Conservation (phyloP, 2,329 filamentous ascomycete genomes). For the Colletotrichum horii region DNA sequence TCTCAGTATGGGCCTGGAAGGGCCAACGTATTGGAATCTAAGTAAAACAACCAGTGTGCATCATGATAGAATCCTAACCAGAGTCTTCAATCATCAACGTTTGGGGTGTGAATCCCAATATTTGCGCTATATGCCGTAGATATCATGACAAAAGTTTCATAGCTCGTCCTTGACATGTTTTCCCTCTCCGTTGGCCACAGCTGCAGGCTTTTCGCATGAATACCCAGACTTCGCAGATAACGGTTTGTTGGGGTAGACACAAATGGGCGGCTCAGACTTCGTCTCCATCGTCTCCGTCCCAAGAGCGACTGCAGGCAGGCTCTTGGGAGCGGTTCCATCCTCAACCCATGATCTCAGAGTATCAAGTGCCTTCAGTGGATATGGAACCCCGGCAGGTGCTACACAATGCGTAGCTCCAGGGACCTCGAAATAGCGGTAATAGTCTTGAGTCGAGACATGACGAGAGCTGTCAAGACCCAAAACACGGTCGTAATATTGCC, state of each 20-base stretch:
- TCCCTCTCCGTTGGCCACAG: neutral
- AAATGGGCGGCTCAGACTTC: neutral
- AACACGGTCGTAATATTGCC: neutral
- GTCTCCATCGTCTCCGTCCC: neutral
- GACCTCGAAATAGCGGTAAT: constrained; percentile 45
- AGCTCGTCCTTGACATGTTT: neutral
- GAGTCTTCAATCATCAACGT: neutral
- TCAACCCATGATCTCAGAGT: constrained; percentile 56
- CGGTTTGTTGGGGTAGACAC: neutral
- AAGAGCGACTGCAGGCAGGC: neutral
- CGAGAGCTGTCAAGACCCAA: neutral
- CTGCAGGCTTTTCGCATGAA: neutral
- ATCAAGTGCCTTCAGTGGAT: neutral
- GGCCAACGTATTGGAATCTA: no score
- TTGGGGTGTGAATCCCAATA: neutral
- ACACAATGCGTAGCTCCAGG: constrained; percentile 56
- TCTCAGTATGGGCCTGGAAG: neutral
- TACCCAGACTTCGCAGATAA: neutral
- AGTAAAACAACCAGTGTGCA: neutral
- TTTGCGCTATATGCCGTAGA: neutral
- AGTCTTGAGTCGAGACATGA: neutral
- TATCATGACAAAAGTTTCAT: neutral
- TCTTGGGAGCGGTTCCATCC: constrained; percentile 53
- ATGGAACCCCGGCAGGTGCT: neutral
- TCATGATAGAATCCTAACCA: neutral